phyloP scores from a whole-genome alignment of 345 rosid genomes.

The Nasturtium officinale region DNA sequence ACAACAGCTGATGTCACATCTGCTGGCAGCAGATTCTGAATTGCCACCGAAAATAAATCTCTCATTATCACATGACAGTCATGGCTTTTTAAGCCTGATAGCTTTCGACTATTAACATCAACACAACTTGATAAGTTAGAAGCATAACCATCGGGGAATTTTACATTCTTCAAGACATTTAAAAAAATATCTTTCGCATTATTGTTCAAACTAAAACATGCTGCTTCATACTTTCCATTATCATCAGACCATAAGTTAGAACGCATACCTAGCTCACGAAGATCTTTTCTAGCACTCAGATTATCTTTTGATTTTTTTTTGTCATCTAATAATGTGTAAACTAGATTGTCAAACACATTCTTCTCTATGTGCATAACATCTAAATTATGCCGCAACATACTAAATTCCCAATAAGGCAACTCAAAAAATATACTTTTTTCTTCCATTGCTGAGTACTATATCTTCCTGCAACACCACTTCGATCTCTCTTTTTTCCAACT shows the following conservation, averaged over 20 bases:
- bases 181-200: neutral
- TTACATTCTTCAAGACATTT: neutral
- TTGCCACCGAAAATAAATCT: neutral
- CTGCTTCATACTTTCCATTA: neutral
- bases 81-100: neutral
- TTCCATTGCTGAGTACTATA: neutral
- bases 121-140: neutral
- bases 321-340: neutral
- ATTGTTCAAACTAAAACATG: neutral
- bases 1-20: neutral
- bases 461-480: neutral
- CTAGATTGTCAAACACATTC: neutral
- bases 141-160: neutral
- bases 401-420: neutral
- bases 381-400: neutral
- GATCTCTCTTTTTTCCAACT: neutral
- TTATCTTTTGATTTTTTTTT: neutral
- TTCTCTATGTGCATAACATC: constrained; percentile 11
- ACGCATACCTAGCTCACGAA: neutral
- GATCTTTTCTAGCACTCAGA: neutral
- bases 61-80: constrained; percentile 7
- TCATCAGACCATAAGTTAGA: neutral
- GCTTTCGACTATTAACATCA: neutral
- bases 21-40: neutral
- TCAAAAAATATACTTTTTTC: neutral